Percentiles rank a stretch among this genome's conserved stretches.
Conservation (phyloP, 257 asterid species). For the Nicotiana tabacum region DNA sequence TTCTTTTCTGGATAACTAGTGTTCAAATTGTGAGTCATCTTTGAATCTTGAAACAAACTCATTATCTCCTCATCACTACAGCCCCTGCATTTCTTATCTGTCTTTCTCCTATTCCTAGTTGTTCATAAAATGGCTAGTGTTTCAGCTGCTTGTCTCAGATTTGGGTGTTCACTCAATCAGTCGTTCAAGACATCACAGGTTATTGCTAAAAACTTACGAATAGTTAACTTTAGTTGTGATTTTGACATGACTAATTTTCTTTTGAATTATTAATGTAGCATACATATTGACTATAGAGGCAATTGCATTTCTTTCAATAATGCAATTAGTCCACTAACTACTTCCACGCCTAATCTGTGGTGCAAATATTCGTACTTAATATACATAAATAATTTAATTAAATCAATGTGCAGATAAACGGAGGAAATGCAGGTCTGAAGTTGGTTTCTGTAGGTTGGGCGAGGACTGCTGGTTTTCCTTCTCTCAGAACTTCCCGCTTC, state of each 20-base stretch:
- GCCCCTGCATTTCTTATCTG: neutral
- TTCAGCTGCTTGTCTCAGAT: conserved; percentile 43
- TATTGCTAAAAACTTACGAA: neutral
- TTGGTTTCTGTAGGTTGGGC: conserved; percentile 37
- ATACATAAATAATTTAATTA: too few species aligned
- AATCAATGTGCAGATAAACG: conserved; percentile 20
- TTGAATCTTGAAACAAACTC: neutral
- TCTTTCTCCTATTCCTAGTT: neutral
- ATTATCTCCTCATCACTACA: neutral
- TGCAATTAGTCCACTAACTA: neutral
- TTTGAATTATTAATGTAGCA: neutral
- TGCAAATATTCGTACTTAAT: neutral
- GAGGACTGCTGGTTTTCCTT: conserved; percentile 28
- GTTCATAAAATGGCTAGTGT: conserved; percentile 36
- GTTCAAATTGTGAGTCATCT: neutral
- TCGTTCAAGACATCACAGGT: conserved; percentile 33
- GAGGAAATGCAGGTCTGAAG: conserved; percentile 20
- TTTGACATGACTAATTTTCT: neutral
- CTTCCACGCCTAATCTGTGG: neutral
- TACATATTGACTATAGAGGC: neutral
- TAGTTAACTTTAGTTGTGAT: neutral
- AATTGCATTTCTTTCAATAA: too few species aligned
- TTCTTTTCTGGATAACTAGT: neutral
- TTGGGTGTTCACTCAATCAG: conserved; percentile 26
- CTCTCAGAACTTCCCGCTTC: conserved; percentile 37